A percentile compares a stretch with the other conserved stretches of the same genome.
Evolutionary conservation across 768 basidiomycete species (phyloP).

Genomic region (Tubosaeta sp.): DNA sequence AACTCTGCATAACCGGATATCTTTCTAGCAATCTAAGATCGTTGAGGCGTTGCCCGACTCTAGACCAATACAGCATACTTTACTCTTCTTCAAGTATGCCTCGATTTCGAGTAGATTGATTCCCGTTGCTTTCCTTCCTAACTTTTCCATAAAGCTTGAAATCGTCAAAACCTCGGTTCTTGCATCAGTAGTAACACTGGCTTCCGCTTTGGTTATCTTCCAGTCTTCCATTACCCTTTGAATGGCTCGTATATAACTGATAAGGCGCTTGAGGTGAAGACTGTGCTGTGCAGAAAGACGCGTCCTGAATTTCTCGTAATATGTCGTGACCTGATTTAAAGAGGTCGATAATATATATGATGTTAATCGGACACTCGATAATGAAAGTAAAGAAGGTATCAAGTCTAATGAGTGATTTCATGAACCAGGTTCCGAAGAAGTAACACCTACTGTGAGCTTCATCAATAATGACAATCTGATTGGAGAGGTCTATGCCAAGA

Average conservation of each 20-base stretch:
- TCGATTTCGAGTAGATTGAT: slow-evolving; percentile 85
- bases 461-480: slow-evolving; percentile 88
- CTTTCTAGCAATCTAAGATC: slow-evolving; percentile 60
- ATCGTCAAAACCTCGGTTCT: slow-evolving; percentile 65
- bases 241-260: slow-evolving; percentile 68
- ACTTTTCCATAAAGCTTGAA: slow-evolving; percentile 54
- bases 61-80: slow-evolving; percentile 53
- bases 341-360: slow-evolving; percentile 55
- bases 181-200: slow-evolving; percentile 6
- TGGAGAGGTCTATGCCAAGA: slow-evolving; percentile 77
- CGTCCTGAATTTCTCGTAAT: slow-evolving; percentile 74
- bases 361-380: slow-evolving; percentile 71
- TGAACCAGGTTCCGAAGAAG: background rate
- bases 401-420: slow-evolving; percentile 53
- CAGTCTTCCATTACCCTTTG: slow-evolving; percentile 55
- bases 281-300: slow-evolving; percentile 69
- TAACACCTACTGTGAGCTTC: slow-evolving; percentile 86
- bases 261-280: slow-evolving; percentile 75
- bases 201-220: slow-evolving; percentile 29
- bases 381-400: slow-evolving; percentile 82
- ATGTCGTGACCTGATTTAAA: slow-evolving; percentile 69
- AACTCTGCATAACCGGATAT: slow-evolving; percentile 83
- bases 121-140: slow-evolving; percentile 66
- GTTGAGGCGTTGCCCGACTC: background rate
- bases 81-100: slow-evolving; percentile 75